A percentile compares a stretch with the other conserved stretches of the same genome.
phyloP scores from a whole-genome alignment of 2,329 filamentous ascomycete genomes.

The Fusarium pseudonygamai region DNA sequence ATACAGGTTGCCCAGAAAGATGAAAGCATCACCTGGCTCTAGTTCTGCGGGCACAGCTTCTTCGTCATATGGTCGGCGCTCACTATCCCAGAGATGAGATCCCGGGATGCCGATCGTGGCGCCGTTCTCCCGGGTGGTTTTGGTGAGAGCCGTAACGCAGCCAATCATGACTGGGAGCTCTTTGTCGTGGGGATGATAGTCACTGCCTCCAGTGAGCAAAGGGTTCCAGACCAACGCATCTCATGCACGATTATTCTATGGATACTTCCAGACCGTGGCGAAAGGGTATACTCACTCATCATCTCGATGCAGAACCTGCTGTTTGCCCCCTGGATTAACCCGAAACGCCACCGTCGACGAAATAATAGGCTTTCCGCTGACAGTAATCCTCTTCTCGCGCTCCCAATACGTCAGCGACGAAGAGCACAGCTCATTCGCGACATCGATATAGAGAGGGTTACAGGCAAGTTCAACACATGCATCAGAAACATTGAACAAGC shows the following conservation, averaged over 20 bases:
- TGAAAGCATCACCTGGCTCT: slow-evolving; percentile 51
- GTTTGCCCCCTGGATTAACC: slow-evolving; percentile 52
- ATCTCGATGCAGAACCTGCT: slow-evolving; percentile 50
- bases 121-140: slow-evolving; percentile 53
- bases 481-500: slow-evolving; percentile 50
- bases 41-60: slow-evolving; percentile 53
- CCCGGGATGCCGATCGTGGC: slow-evolving; percentile 54
- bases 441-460: slow-evolving; percentile 33
- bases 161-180: slow-evolving; percentile 24
- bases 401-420: slow-evolving; percentile 11
- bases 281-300: slow-evolving; percentile 4
- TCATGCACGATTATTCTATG: not conserved
- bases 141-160: slow-evolving; percentile 47
- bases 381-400: not conserved
- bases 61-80: slow-evolving; percentile 48
- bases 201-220: not conserved
- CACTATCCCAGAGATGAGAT: slow-evolving; percentile 53
- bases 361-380: slow-evolving; percentile 49
- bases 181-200: slow-evolving; percentile 13
- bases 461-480: slow-evolving; percentile 50
- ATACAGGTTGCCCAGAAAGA: slow-evolving; percentile 52
- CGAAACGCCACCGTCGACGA: slow-evolving; percentile 50
- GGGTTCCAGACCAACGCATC: not conserved
- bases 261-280: not conserved
- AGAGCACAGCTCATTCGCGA: slow-evolving; percentile 14